Base-by-base conservation (phyloP, 1,284 basidiomycete species). In the Stereum hirsutum region DNA sequence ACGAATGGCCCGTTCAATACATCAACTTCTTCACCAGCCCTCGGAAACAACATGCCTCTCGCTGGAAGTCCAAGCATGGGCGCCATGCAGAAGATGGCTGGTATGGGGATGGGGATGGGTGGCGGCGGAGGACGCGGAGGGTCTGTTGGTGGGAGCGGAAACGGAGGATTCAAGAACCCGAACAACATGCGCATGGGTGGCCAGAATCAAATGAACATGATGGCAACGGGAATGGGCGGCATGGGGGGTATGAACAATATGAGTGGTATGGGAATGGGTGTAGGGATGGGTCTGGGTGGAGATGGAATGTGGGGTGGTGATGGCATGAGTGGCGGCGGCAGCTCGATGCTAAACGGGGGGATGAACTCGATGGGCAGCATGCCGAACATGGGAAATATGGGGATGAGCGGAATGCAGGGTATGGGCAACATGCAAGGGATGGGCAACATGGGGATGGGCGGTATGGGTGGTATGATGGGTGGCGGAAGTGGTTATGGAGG, bases 41-140 rank as follows among this genome's bases (percentile, higher is more conserved):
- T 49, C 45, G 44, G 45, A 15, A 55, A 54, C 48, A 51, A 46
- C 20, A 56, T 56, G 42, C 49, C 24, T 20, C 10, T 20, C 25
- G 12, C 51, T 39, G 48, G 57, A 52, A 27, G 47, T 42, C 21
- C 37, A 27, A 15, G 37, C 19, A 69, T 76, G 62, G 45, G 48
- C 26, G 44, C 46, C 27, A 63, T 72, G 60, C 63, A 62, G 14
- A 59, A 59, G 46, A 56, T 59, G 52, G 53, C 49, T 21, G 51
- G 49, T 14, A 41, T 60, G 38, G 48, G 49, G 28, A 56, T 62
- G 57, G 54, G n/a, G n/a, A n/a, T n/a, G n/a, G n/a, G n/a, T n/a
- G n/a, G n/a, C n/a, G n/a, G n/a, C n/a, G n/a, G n/a, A n/a, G n/a
- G n/a, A n/a, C n/a, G n/a, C n/a, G n/a, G n/a, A n/a, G n/a, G n/a